A percentile compares a stretch with the other conserved stretches of the same genome.
Evolutionary conservation across 1,139 yeast species (phyloP).

Genomic region (Yamadazyma oceani): DNA sequence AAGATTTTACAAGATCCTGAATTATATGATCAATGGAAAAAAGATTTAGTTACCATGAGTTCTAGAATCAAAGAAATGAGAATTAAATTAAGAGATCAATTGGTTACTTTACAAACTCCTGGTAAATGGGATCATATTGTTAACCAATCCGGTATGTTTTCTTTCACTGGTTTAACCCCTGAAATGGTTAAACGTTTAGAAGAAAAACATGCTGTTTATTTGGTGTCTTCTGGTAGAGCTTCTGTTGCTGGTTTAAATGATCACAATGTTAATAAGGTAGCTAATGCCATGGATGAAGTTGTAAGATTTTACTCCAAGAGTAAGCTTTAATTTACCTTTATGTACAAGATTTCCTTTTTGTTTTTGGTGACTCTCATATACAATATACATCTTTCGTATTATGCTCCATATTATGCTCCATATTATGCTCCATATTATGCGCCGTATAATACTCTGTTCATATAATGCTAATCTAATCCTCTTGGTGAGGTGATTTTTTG

Average conservation of each 20-base stretch:
- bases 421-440: too few species aligned
- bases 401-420: too few species aligned
- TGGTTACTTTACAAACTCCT: constrained; percentile 70
- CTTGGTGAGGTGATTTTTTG: not conserved
- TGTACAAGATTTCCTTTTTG: constrained; percentile 1
- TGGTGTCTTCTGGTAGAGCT: constrained; percentile 86
- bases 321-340: constrained; percentile 24
- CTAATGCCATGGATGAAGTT: constrained; percentile 79
- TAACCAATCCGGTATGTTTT: constrained; percentile 94
- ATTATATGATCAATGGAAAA: constrained; percentile 78
- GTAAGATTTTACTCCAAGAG: constrained; percentile 45
- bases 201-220: constrained; percentile 71
- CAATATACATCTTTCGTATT: too few species aligned
- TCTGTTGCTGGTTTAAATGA: constrained; percentile 92
- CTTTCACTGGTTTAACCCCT: constrained; percentile 81
- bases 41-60: constrained; percentile 86
- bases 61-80: constrained; percentile 82
- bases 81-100: constrained; percentile 56
- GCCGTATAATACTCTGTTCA: too few species aligned
- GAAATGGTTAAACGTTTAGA: constrained; percentile 83
- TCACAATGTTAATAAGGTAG: constrained; percentile 74
- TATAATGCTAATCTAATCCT: not conserved
- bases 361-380: not conserved
- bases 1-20: constrained; percentile 65
- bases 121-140: constrained; percentile 94